Percentiles rank a stretch among this genome's conserved stretches.
Evolutionary conservation across 2,329 filamentous ascomycete species (phyloP).

Genomic region (Parastagonospora nodorum): DNA sequence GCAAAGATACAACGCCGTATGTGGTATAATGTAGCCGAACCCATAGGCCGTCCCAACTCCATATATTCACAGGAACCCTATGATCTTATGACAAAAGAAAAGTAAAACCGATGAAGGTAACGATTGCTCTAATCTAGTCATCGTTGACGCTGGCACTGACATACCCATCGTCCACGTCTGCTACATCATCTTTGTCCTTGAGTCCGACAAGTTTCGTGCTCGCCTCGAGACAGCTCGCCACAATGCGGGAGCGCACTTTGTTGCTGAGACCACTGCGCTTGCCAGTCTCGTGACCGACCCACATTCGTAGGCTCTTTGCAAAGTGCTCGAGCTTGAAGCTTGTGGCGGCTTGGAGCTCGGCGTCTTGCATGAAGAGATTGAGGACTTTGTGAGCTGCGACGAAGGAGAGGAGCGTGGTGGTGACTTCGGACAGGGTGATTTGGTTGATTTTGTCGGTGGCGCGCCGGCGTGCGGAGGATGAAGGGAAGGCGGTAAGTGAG

Average conservation of each 20-base stretch:
- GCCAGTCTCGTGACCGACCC: constrained; percentile 53
- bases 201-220: constrained; percentile 52
- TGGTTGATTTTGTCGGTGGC: constrained; percentile 49
- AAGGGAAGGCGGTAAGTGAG: constrained; percentile 52
- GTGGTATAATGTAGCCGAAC: not conserved
- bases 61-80: not conserved
- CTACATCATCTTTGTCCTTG: constrained; percentile 20
- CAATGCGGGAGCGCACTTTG: constrained; percentile 45
- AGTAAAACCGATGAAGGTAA: not conserved
- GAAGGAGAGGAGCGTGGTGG: constrained; percentile 53
- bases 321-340: constrained; percentile 51
- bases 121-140: not conserved
- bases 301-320: constrained; percentile 51
- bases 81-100: not conserved
- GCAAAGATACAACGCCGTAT: not conserved
- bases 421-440: constrained; percentile 45
- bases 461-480: constrained; percentile 40
- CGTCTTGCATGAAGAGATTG: constrained; percentile 42
- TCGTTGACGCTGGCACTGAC: constrained; percentile 5
- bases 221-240: constrained; percentile 49
- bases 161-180: constrained; percentile 28
- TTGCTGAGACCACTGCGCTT: constrained; percentile 47
- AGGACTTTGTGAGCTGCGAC: constrained; percentile 52
- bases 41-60: not conserved
- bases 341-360: constrained; percentile 36